Percentiles rank a stretch among this genome's conserved stretches.
Conservation (phyloP, 345 rosid species). For the Citrus glauca region DNA sequence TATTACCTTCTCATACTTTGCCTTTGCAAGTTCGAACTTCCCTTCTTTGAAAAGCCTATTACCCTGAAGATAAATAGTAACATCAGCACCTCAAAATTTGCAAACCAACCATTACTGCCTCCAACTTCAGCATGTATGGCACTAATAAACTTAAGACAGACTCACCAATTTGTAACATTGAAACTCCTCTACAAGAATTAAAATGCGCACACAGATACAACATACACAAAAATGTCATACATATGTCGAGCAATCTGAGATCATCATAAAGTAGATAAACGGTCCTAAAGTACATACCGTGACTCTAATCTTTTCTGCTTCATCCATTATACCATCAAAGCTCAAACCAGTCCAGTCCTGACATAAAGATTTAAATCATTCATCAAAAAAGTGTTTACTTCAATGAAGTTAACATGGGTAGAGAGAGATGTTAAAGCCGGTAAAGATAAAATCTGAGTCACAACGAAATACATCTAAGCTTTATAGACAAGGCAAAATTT, state of each 20-base stretch:
- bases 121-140: neutral
- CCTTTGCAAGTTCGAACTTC: slow-evolving; percentile 90
- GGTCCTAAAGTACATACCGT: slow-evolving; percentile 45
- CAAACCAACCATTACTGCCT: neutral
- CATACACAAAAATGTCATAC: neutral
- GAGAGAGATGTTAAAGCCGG: neutral
- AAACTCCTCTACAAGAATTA: neutral
- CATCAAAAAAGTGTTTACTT: neutral
- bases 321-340: slow-evolving; percentile 87
- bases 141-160: neutral
- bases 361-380: slow-evolving; percentile 13
- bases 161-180: slow-evolving; percentile 2
- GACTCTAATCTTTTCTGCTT: slow-evolving; percentile 80
- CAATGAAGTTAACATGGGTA: neutral
- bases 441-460: neutral
- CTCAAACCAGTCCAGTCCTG: slow-evolving; percentile 99
- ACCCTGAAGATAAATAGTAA: slow-evolving; percentile 56
- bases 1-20: slow-evolving; percentile 91
- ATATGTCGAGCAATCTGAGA: neutral
- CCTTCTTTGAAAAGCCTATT: slow-evolving; percentile 94
- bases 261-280: neutral
- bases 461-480: neutral
- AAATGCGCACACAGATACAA: neutral
- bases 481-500: neutral
- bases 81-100: slow-evolving; percentile 1